Evolutionary conservation across 2,329 filamentous ascomycete genomes (phyloP), one percentile per base, ranked within the genome.

Genomic region (Periconia sp.): DNA sequence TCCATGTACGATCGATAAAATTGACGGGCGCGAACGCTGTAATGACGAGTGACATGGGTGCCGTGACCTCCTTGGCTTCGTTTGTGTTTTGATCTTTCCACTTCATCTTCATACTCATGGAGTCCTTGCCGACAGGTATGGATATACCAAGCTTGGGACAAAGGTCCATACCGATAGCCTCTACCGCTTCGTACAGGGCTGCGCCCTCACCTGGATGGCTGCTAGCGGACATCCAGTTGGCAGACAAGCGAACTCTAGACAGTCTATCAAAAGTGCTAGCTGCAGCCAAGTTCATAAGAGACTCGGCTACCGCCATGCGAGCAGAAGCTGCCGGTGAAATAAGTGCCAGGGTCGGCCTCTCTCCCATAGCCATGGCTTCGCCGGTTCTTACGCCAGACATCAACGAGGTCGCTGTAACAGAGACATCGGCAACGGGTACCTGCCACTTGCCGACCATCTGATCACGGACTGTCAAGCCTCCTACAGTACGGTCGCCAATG

Each of bases 161-260:
- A 9, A 99, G 81, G 45, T 96, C 89, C 85, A 96, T 88, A 46
- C 92, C 92, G 53, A 97, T 92, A 10, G 93, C 92, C 70, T 96
- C 85, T 2, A 97, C 94, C 30, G 92, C 94, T 74, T 97, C 91
- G 68, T 96, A 97, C 31, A 97, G 82, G 15, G 88, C 91, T 40
- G 93, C 92, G 41, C 91, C 92, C 75, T 99, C 94, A 45, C 94
- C 94, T 19, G 90, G 88, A 72, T 97, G 92, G 69, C 87, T 92
- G 56, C 92, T 90, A n/a, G 93, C 93, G 2, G 92, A 92, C 94
- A 97, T 97, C 93, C 93, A 99, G 77, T 99, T 97, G 47, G 93
- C 93, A 2, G 92, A 97, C 10, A 97, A 83, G 71, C 93, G 89
- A 57, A 97, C 87, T 42, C 90, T 86, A 55, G 84, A 84, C 48